A percentile compares a stretch with the other conserved stretches of the same genome.
Conservation (phyloP, 1,139 yeast species). For the Pichia sp. region DNA sequence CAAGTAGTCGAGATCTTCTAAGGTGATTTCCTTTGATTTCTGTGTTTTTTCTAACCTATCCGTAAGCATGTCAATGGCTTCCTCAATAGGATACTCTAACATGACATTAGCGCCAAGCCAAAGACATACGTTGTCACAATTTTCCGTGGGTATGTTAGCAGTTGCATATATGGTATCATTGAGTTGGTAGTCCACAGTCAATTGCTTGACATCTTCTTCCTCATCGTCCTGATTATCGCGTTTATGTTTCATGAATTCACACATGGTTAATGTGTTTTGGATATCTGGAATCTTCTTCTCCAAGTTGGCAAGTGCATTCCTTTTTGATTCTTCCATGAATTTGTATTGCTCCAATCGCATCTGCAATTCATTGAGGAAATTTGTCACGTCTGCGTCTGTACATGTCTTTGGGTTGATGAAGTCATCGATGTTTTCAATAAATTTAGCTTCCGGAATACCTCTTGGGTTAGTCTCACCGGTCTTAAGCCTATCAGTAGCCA, state of each 20-base stretch:
- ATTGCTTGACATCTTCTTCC: conserved; percentile 28
- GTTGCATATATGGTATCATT: conserved; percentile 87
- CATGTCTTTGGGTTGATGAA: conserved; percentile 69
- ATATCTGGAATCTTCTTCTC: conserved; percentile 83
- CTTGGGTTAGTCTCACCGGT: conserved; percentile 66
- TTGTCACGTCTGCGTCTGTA: conserved; percentile 27
- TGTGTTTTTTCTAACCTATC: conserved; percentile 59
- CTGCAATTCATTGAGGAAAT: conserved; percentile 26
- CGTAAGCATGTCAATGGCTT: conserved; percentile 66
- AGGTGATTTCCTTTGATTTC: conserved; percentile 50
- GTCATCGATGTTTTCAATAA: conserved; percentile 77
- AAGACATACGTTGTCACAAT: conserved; percentile 51
- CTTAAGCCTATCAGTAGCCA: conserved; percentile 27
- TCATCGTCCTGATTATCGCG: background rate
- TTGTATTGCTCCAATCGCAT: conserved; percentile 29
- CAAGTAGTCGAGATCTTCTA: conserved; percentile 82
- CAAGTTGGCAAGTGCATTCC: conserved; percentile 59
- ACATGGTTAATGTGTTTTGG: conserved; percentile 71
- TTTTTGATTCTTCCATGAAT: conserved; percentile 59
- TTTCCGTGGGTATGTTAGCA: conserved; percentile 60
- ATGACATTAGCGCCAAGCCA: conserved; percentile 99
- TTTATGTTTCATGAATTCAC: conserved; percentile 48
- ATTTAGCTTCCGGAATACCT: conserved; percentile 96
- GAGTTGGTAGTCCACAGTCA: conserved; percentile 69
- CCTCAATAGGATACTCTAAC: conserved; percentile 89